These are phyloP conservation scores for Verticillium albo-atrum DNA, from an alignment of 2,329 filamentous ascomycete genomes.

Conservation along the genomic window DNA sequence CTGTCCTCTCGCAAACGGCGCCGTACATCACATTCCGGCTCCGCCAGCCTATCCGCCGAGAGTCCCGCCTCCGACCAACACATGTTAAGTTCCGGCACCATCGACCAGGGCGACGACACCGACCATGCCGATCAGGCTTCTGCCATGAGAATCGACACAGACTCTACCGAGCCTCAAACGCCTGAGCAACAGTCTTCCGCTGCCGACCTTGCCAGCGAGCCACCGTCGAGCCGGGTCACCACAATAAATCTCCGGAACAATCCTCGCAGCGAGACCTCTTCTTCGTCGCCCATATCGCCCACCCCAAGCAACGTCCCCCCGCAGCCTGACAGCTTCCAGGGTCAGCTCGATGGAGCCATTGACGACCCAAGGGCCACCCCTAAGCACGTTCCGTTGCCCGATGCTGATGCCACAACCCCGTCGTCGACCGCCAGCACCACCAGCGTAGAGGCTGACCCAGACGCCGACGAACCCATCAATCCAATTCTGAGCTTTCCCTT, in stretches of 20 bases:
- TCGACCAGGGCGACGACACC: slow-evolving; percentile 6
- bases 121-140: slow-evolving; percentile 20
- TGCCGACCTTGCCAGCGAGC: slow-evolving; percentile 29
- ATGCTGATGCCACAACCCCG: neutral
- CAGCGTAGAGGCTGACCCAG: neutral
- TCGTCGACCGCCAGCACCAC: neutral
- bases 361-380: neutral
- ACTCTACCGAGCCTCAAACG: slow-evolving; percentile 35
- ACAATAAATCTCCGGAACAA: slow-evolving; percentile 50
- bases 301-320: neutral
- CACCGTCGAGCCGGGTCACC: slow-evolving; percentile 54
- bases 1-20: slow-evolving; percentile 55
- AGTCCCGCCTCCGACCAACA: slow-evolving; percentile 27
- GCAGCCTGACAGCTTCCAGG: neutral
- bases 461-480: neutral
- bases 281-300: neutral
- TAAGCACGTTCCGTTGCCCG: neutral
- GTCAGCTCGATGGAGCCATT: neutral
- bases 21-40: slow-evolving; percentile 53
- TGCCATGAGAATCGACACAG: slow-evolving; percentile 36
- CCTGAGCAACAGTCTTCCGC: slow-evolving; percentile 29
- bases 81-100: slow-evolving; percentile 25
- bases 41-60: slow-evolving; percentile 49
- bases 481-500: neutral
- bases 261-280: neutral